These are phyloP conservation scores for Hylodesmum podocarpum DNA, from an alignment of 306 rosid species.

Conservation along the genomic window DNA sequence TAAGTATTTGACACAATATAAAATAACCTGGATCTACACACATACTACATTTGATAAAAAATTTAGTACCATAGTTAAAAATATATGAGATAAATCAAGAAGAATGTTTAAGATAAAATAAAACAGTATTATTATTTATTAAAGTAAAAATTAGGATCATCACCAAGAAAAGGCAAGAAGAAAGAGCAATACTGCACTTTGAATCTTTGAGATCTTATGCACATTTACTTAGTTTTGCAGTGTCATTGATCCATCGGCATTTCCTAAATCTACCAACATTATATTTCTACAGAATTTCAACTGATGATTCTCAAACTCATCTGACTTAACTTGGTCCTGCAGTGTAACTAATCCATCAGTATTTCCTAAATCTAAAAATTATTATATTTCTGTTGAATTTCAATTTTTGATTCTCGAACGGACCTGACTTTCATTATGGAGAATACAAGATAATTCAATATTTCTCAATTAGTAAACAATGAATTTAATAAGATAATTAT, in stretches of 20 bases:
- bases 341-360: conserved; percentile 1
- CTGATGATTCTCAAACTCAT: not conserved
- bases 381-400: conserved; percentile 17
- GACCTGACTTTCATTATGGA: not conserved
- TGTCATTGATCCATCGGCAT: conserved; percentile 1
- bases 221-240: conserved; percentile 4
- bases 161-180: not conserved
- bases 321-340: conserved; percentile 1
- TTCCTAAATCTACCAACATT: conserved; percentile 7
- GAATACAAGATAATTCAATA: not conserved
- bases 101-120: conserved; percentile 2
- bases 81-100: not conserved
- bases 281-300: conserved; percentile 11
- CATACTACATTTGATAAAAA: not conserved
- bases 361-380: not conserved
- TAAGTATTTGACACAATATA: conserved; percentile 14
- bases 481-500: not conserved
- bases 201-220: not conserved
- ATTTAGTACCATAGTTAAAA: not conserved
- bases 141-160: conserved; percentile 3
- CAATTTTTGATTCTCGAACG: not conserved
- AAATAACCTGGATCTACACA: not conserved
- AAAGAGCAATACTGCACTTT: not conserved
- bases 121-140: not conserved
- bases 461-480: not conserved